Evolutionary conservation across 176 grass and related monocot genomes (phyloP), one percentile per base, ranked within the genome.

Genomic region (Carex pumila): DNA sequence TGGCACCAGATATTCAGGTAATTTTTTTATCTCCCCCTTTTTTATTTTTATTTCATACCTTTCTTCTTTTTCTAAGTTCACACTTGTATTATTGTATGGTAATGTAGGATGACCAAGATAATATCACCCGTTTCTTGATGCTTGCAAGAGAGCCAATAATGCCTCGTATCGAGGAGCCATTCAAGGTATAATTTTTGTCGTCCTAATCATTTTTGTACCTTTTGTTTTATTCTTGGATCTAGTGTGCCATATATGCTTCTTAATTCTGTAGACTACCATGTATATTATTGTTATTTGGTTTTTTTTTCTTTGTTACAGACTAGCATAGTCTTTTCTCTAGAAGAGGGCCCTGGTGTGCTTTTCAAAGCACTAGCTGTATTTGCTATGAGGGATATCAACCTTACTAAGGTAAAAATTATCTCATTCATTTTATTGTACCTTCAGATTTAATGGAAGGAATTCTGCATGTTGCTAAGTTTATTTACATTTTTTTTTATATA

Each of bases 271-370:
- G 32, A 15, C 15, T 4, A n/a, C 10, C 63, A 86, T 81, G 84
- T 58, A 54, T 89, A 61, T 83, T 87, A 21, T 86, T 60, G 56
- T 54, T 15, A 84, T 10, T 45, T 77, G 83, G 70, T 32, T 83
- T 29, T 84, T 88, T 65, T n/a, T 71, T 34, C 49, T 81, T 25
- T 85, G 76, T 30, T 71, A 50, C 67, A 94, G 94, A 92, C 90
- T 15, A 97, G 94, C 84, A 92, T 97, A 88, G 90, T 97, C 43
- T 97, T 97, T 71, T 97, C 92, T 85, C 79, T 94, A 18, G 94
- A 97, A 94, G 94, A 97, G 88, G 94, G 94, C 3, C 94, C 92
- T 25, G 94, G 92, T 32, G 77, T 94, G 65, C 92, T 94, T 59
- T 97, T 97, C 79, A 97, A 92, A 86, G 90, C 89, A 41, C 84